Conservation (phyloP, 2,329 filamentous ascomycete species). For the Arachnomyces sp. region DNA sequence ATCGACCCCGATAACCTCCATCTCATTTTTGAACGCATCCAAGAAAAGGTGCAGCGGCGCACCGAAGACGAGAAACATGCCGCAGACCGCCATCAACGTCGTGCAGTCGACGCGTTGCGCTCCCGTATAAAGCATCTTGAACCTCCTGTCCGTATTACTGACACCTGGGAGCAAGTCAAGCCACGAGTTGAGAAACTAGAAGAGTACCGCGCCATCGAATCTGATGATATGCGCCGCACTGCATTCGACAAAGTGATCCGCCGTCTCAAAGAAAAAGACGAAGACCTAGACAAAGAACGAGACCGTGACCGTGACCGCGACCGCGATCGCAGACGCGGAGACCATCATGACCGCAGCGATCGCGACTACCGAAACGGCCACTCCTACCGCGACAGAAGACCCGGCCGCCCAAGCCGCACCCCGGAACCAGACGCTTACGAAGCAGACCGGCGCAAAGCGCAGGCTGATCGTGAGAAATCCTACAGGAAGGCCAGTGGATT, state of each 20-base stretch:
- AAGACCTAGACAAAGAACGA: conserved; percentile 55
- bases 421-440: conserved; percentile 94
- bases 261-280: conserved; percentile 83
- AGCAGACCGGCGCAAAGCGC: conserved; percentile 85
- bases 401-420: conserved; percentile 64
- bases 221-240: conserved; percentile 70
- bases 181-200: conserved; percentile 69
- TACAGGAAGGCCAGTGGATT: conserved; percentile 71
- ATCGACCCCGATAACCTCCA: conserved; percentile 71
- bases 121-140: conserved; percentile 83
- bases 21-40: conserved; percentile 78
- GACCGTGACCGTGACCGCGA: conserved; percentile 52
- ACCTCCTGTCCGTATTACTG: conserved; percentile 65
- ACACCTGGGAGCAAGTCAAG: conserved; percentile 84
- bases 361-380: conserved; percentile 49
- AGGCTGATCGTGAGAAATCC: conserved; percentile 86
- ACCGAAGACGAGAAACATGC: conserved; percentile 76
- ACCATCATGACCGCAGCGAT: conserved; percentile 37
- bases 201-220: conserved; percentile 74
- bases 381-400: conserved; percentile 30
- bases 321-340: conserved; percentile 22
- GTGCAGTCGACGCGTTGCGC: conserved; percentile 74
- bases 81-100: conserved; percentile 75
- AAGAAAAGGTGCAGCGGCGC: conserved; percentile 75
- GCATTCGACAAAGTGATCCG: conserved; percentile 91